A percentile compares a stretch with the other conserved stretches of the same genome.
Conservation (phyloP, 1,139 yeast species). For the Yamadazyma friedrichii region DNA sequence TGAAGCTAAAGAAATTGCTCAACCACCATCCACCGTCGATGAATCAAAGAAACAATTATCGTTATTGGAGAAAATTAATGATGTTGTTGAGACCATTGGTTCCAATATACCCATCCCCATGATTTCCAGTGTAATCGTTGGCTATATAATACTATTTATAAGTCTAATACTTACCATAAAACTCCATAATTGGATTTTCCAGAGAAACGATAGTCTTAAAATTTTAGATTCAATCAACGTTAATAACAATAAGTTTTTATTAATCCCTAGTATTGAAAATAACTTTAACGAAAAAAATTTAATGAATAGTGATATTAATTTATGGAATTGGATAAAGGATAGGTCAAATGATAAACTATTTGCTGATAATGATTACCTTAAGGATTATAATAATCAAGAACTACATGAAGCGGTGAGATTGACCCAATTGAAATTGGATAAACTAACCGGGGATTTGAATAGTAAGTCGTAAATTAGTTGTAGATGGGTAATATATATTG, state of each 20-base stretch:
- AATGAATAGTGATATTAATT: constrained; percentile 55
- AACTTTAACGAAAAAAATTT: constrained; percentile 33
- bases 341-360: constrained; percentile 30
- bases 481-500: too few species aligned
- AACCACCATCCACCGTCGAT: constrained; percentile 11
- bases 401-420: constrained; percentile 53
- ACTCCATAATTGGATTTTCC: constrained; percentile 8
- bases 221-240: constrained; percentile 22
- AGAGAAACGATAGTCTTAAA: constrained; percentile 1
- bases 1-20: constrained; percentile 12
- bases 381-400: constrained; percentile 43
- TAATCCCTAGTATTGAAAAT: constrained; percentile 47
- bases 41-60: constrained; percentile 8
- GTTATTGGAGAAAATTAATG: constrained; percentile 17
- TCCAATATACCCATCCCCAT: constrained; percentile 28
- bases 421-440: constrained; percentile 51
- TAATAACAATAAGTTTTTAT: constrained; percentile 42
- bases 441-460: constrained; percentile 14
- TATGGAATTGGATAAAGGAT: constrained; percentile 83
- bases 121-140: constrained; percentile 24
- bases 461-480: neutral
- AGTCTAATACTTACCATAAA: constrained; percentile 15
- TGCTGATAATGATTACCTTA: constrained; percentile 9
- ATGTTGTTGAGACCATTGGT: constrained; percentile 31
- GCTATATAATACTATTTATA: constrained; percentile 19